Evolutionary conservation across 768 basidiomycete species (phyloP).

Genomic region (Podaxis sp.): DNA sequence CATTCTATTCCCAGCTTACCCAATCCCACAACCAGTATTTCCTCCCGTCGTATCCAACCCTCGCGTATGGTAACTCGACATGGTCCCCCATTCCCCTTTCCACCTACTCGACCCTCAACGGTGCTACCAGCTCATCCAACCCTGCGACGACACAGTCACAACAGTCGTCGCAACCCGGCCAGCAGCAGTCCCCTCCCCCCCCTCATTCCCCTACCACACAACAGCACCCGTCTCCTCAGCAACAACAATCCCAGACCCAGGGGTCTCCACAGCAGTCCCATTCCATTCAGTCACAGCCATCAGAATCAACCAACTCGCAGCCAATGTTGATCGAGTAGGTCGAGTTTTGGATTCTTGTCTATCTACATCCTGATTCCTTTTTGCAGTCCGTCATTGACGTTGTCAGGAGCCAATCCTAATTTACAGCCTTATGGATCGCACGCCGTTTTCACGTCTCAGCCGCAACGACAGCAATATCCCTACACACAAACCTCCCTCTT

Average conservation of each 20-base stretch:
- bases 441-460: slow-evolving; percentile 17
- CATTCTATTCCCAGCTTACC: slow-evolving; percentile 35
- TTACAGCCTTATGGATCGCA: slow-evolving; percentile 12
- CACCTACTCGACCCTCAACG: slow-evolving; percentile 75
- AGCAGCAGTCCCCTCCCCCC: slow-evolving; percentile 20
- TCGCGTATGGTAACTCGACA: slow-evolving; percentile 49
- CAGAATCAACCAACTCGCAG: slow-evolving; percentile 30
- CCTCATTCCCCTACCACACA: slow-evolving; percentile 21
- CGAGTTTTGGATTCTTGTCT: slow-evolving; percentile 13
- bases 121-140: slow-evolving; percentile 57
- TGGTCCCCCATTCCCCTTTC: slow-evolving; percentile 57
- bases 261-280: slow-evolving; percentile 26
- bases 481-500: slow-evolving; percentile 17
- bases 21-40: slow-evolving; percentile 34
- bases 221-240: slow-evolving; percentile 28
- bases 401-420: slow-evolving; percentile 42
- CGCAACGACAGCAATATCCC: slow-evolving; percentile 26
- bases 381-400: slow-evolving; percentile 60
- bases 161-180: slow-evolving; percentile 22
- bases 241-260: slow-evolving; percentile 21
- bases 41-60: slow-evolving; percentile 49
- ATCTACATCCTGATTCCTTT: slow-evolving; percentile 13
- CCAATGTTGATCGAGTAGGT: slow-evolving; percentile 74
- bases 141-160: slow-evolving; percentile 26
- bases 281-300: slow-evolving; percentile 26